These are phyloP conservation scores for Apiotrichum laibachii DNA, from an alignment of 1,284 basidiomycete species.

Conservation along the genomic window DNA sequence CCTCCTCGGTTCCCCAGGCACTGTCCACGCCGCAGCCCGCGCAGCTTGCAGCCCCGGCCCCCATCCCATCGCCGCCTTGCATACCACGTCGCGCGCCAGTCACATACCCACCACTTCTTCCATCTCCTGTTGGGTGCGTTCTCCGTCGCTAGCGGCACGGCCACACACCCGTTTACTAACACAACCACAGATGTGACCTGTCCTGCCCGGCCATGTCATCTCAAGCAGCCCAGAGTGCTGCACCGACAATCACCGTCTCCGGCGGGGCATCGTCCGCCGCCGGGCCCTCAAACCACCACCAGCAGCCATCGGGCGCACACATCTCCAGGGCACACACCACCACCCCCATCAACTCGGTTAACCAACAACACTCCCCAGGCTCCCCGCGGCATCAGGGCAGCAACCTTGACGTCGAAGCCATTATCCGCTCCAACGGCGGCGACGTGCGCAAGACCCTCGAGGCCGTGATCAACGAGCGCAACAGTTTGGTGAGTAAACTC, in stretches of 20 bases:
- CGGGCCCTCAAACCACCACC: neutral
- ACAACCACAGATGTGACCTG: constrained; percentile 1
- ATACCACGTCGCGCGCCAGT: neutral
- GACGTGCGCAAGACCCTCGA: constrained; percentile 65
- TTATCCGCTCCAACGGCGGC: constrained; percentile 36
- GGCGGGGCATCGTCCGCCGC: neutral
- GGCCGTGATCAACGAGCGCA: constrained; percentile 69
- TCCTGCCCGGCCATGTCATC: neutral
- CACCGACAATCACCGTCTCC: neutral
- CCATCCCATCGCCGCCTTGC: neutral
- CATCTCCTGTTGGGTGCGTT: neutral
- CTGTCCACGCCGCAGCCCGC: no score
- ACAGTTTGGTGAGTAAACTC: constrained; percentile 55
- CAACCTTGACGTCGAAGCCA: constrained; percentile 33
- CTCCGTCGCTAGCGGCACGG: neutral
- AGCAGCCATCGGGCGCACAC: neutral
- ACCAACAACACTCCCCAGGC: constrained; percentile 17
- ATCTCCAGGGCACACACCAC: neutral
- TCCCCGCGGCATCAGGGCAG: constrained; percentile 30
- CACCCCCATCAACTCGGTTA: constrained; percentile 9
- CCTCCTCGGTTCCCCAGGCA: no score
- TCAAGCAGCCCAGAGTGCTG: neutral
- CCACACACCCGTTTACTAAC: neutral
- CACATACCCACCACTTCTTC: neutral
- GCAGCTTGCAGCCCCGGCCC: no score